phyloP scores from a whole-genome alignment of 192 early-diverging fungal genomes.

The Coemansia sp. region DNA sequence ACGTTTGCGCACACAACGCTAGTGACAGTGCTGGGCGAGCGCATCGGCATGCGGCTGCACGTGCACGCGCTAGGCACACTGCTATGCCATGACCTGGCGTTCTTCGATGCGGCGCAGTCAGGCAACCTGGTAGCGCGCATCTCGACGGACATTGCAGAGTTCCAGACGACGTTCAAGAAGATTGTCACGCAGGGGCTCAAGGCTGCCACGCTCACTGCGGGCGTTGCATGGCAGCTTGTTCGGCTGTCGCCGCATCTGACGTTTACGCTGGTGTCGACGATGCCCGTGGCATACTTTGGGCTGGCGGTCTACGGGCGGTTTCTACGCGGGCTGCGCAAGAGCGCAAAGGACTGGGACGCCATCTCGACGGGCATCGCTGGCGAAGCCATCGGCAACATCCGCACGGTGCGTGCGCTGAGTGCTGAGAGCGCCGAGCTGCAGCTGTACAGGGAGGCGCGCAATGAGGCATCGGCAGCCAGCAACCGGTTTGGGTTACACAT shows the following conservation, averaged over 20 bases:
- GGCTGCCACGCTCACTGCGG: constrained; percentile 55
- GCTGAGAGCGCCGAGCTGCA: constrained; percentile 58
- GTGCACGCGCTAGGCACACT: constrained; percentile 54
- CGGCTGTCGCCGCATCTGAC: constrained; percentile 58
- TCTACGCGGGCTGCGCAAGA: constrained; percentile 54
- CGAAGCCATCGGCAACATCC: constrained; percentile 59
- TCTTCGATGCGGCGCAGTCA: constrained; percentile 59
- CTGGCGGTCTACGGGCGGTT: constrained; percentile 58
- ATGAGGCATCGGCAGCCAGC: constrained; percentile 38
- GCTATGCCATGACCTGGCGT: constrained; percentile 61
- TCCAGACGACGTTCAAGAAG: constrained; percentile 63
- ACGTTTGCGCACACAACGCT: constrained; percentile 65
- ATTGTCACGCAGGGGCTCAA: constrained; percentile 63
- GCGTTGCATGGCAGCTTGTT: constrained; percentile 57
- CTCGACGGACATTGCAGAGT: constrained; percentile 59
- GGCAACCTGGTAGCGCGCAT: constrained; percentile 58
- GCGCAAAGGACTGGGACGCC: constrained; percentile 52
- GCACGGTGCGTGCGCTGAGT: constrained; percentile 63
- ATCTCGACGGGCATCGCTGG: constrained; percentile 57
- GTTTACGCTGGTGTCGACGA: constrained; percentile 53
- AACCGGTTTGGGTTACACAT: constrained; percentile 60
- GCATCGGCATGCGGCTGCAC: constrained; percentile 57
- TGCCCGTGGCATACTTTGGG: constrained; percentile 55
- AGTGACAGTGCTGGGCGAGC: constrained; percentile 61
- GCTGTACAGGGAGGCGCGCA: constrained; percentile 50